Conservation (phyloP, 1,284 basidiomycete genomes). For the Fomitopsis palustris region DNA sequence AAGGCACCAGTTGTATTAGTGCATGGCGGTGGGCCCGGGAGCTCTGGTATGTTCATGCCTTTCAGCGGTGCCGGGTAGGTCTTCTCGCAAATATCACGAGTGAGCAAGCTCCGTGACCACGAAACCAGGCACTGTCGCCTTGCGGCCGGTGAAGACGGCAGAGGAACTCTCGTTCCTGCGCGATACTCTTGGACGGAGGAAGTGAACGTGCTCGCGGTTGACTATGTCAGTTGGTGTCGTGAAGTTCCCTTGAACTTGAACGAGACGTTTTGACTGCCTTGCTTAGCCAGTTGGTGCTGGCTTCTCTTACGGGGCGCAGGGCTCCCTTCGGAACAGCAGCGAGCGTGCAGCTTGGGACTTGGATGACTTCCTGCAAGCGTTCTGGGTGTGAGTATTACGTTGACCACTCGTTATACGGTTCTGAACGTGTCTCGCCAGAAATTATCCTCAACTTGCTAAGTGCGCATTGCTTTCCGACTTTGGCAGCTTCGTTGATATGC, state of each 20-base stretch:
- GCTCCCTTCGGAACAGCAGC: conserved; percentile 4
- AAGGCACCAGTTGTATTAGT: conserved; percentile 5
- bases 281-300: conserved; percentile 1
- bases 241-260: not conserved
- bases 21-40: conserved; percentile 3
- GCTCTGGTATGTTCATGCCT: conserved; percentile 6
- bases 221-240: not conserved
- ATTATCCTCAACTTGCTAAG: conserved; percentile 3
- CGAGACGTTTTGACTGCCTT: too few relatives aligned
- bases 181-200: conserved; percentile 4
- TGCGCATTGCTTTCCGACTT: not conserved
- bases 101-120: not conserved
- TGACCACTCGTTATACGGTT: not conserved
- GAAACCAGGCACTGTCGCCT: conserved; percentile 1
- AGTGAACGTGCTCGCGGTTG: conserved; percentile 4
- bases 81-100: not conserved
- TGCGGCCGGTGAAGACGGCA: not conserved
- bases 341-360: conserved; percentile 7
- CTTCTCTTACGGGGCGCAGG: not conserved
- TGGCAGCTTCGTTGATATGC: not conserved
- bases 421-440: not conserved
- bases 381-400: not conserved
- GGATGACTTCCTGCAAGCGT: conserved; percentile 7
- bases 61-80: conserved; percentile 7
- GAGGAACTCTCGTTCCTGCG: not conserved